Conservation (phyloP, 2,329 filamentous ascomycete species). For the Phaeosphaeria sp. region DNA sequence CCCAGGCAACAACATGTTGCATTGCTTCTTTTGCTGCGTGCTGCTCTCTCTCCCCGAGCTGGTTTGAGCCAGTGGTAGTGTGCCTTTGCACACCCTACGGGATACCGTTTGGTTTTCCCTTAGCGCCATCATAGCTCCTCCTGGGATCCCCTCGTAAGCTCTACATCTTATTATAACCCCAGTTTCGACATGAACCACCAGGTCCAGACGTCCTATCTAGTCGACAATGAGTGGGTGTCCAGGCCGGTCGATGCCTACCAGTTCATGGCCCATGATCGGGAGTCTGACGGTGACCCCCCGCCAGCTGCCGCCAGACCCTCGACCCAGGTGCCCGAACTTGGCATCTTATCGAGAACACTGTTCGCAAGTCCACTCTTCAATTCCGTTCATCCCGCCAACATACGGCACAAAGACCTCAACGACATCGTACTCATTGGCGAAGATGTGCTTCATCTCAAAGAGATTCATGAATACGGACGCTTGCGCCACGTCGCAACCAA, state of each 20-base stretch:
- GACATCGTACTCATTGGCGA: slow-evolving; percentile 90
- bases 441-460: slow-evolving; percentile 79
- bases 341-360: slow-evolving; percentile 79
- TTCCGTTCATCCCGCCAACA: slow-evolving; percentile 78
- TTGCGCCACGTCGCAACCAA: slow-evolving; percentile 80
- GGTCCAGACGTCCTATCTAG: slow-evolving; percentile 33
- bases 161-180: not conserved
- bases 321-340: slow-evolving; percentile 62
- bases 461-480: slow-evolving; percentile 72
- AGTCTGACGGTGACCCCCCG: slow-evolving; percentile 33
- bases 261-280: slow-evolving; percentile 46
- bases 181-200: slow-evolving; percentile 33
- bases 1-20: slow-evolving; percentile 27
- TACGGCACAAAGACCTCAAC: slow-evolving; percentile 73
- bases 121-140: slow-evolving; percentile 7
- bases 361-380: slow-evolving; percentile 76
- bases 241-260: slow-evolving; percentile 49
- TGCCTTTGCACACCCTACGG: slow-evolving; percentile 4
- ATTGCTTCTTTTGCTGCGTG: slow-evolving; percentile 11
- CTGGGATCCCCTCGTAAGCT: slow-evolving; percentile 4
- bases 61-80: slow-evolving; percentile 11
- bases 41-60: slow-evolving; percentile 8
- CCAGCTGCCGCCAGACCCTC: slow-evolving; percentile 35
- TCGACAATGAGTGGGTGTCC: slow-evolving; percentile 45
- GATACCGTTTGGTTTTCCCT: slow-evolving; percentile 3